A percentile compares a stretch with the other conserved stretches of the same genome.
Conservation (phyloP, 768 basidiomycete species). For the Leccinellum albellum region DNA sequence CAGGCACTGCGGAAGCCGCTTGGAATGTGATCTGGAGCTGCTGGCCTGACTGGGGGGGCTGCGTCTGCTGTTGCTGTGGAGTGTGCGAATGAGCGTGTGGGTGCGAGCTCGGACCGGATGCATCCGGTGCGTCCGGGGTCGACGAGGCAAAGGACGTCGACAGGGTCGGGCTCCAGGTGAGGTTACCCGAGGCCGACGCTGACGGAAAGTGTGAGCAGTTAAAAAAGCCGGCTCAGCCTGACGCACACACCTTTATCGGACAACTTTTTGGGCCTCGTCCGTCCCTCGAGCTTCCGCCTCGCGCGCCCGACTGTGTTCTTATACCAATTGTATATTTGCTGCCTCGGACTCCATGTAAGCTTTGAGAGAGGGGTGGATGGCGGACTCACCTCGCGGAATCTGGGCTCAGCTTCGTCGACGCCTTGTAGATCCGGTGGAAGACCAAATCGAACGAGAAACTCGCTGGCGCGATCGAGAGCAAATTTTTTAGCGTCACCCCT, state of each 20-base stretch:
- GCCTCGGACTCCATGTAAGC: neutral
- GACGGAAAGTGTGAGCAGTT: neutral
- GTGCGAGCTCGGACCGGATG: conserved; percentile 32
- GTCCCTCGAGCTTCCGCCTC: conserved; percentile 53
- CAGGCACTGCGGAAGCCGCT: conserved; percentile 37
- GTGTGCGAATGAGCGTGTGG: neutral
- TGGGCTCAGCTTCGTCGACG: conserved; percentile 54
- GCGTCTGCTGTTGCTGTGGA: conserved; percentile 3
- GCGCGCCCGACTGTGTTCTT: conserved; percentile 66
- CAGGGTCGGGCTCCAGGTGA: conserved; percentile 39
- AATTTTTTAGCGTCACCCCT: conserved; percentile 70
- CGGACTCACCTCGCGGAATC: conserved; percentile 56
- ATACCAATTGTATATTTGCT: conserved; percentile 76
- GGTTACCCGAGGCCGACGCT: conserved; percentile 21
- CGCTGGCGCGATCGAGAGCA: conserved; percentile 56
- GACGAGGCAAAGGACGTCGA: conserved; percentile 35
- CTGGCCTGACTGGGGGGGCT: conserved; percentile 28
- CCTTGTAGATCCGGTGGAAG: conserved; percentile 52
- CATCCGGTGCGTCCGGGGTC: conserved; percentile 13
- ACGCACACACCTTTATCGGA: conserved; percentile 45
- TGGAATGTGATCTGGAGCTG: conserved; percentile 46
- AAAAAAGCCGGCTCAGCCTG: neutral
- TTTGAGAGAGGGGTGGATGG: too few species aligned
- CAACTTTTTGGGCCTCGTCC: conserved; percentile 47
- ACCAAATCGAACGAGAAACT: conserved; percentile 58